Evolutionary conservation across 441 rosid genomes (phyloP), one percentile per base, ranked within the genome.

Genomic region (Codiaeum variegatum): DNA sequence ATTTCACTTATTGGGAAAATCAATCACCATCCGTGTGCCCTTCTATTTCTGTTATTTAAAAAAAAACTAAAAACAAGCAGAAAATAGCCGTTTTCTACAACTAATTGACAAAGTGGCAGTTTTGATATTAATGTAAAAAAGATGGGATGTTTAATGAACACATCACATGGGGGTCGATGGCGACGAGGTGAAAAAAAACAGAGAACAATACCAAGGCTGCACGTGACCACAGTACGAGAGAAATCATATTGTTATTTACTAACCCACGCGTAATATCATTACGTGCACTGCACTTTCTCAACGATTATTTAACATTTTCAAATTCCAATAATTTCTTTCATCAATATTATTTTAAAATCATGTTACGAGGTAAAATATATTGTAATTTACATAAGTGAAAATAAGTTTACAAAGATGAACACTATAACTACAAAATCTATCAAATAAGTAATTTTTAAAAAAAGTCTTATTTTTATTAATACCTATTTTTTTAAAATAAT

Each of bases 201-300:
- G 32, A 46, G 47, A 62, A 69, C 78, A 79, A 73, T 76, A 83
- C 83, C 42, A 69, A 55, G 82, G 63, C 46, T 40, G 85, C 84
- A 83, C 85, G 87, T 85, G 87, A 82, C 80, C 75, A 9, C 11
- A 59, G 40, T 56, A 58, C 69, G 24, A 42, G 56, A 42, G 56
- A 4, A 28, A 51, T 70, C 11, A 67, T 44, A 47, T 56, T 56
- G 61, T 21, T 3, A 11, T 34, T 62, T 26, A 3, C 18, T 19
- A 19, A 19, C 66, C 66, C 66, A 62, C 28, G 19, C 66, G 24
- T 46, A 1, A 9, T 34, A 11, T 5, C 29, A 5, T 12, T 26
- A 15, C 19, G 34, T 58, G 34, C 34, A 26, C 32, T 12, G 1
- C 36, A 58, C 3, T 58, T 8, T 58, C 56, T 5, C 19, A 19